These are phyloP conservation scores for Neofusicoccum umdonicola DNA, from an alignment of 2,329 filamentous ascomycete species.

Conservation along the genomic window DNA sequence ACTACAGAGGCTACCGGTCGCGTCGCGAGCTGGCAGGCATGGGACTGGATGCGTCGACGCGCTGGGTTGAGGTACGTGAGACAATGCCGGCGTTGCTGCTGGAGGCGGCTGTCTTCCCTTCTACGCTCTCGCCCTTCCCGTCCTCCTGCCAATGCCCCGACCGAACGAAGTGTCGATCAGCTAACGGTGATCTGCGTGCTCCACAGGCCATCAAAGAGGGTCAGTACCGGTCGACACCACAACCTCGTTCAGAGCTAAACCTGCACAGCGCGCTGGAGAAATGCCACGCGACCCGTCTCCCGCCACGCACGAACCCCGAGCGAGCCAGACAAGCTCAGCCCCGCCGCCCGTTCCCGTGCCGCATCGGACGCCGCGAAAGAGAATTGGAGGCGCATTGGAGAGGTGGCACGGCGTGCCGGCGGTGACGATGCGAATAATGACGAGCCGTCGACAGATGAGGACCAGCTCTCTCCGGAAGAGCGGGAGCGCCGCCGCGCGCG, in stretches of 20 bases:
- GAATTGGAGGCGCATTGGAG: slow-evolving; percentile 73
- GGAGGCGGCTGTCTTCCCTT: slow-evolving; percentile 15
- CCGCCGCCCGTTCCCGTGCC: slow-evolving; percentile 25
- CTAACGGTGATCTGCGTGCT: slow-evolving; percentile 25
- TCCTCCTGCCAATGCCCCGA: not conserved
- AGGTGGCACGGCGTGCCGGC: slow-evolving; percentile 69
- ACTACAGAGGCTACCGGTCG: slow-evolving; percentile 73
- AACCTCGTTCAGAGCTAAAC: slow-evolving; percentile 27
- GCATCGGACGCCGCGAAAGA: slow-evolving; percentile 52
- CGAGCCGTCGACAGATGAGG: slow-evolving; percentile 49
- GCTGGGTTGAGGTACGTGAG: slow-evolving; percentile 66
- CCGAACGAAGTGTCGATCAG: not conserved
- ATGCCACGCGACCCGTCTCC: slow-evolving; percentile 48
- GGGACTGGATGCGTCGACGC: slow-evolving; percentile 64
- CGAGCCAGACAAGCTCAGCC: slow-evolving; percentile 19
- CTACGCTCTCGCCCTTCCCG: not conserved
- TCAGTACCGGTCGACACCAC: slow-evolving; percentile 25
- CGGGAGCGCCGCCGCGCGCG: slow-evolving; percentile 30
- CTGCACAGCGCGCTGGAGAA: slow-evolving; percentile 51
- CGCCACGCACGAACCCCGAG: slow-evolving; percentile 33
- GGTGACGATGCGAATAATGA: slow-evolving; percentile 55
- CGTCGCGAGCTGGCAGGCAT: slow-evolving; percentile 69
- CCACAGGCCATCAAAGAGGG: slow-evolving; percentile 51
- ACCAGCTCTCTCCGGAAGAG: slow-evolving; percentile 37
- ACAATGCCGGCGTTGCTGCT: slow-evolving; percentile 20